These are phyloP conservation scores for Mycena floridula DNA, from an alignment of 768 basidiomycete species.

Conservation along the genomic window DNA sequence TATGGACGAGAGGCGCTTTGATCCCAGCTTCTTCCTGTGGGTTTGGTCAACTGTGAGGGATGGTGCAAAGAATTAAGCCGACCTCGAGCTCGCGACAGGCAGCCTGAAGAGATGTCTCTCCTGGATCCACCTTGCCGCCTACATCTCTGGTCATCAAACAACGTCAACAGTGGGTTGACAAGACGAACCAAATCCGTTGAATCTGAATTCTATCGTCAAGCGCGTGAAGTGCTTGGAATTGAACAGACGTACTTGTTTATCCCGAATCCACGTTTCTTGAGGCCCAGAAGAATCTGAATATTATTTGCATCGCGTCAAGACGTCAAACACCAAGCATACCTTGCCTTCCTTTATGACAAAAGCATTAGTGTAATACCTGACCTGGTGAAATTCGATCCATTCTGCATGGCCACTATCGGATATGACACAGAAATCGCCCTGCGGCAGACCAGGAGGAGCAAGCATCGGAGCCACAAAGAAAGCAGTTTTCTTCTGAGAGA, in stretches of 20 bases:
- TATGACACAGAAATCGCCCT: no score
- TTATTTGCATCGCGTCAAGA: conserved; percentile 1
- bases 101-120: conserved; percentile 63
- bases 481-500: no score
- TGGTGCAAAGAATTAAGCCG: not conserved
- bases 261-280: conserved; percentile 78
- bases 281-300: conserved; percentile 59
- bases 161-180: not conserved
- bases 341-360: conserved; percentile 53
- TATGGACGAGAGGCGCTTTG: conserved; percentile 52
- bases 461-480: no score
- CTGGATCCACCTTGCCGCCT: conserved; percentile 76
- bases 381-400: conserved; percentile 41
- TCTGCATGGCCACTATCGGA: no score
- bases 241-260: conserved; percentile 41
- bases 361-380: conserved; percentile 62
- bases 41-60: not conserved
- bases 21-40: conserved; percentile 81
- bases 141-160: not conserved
- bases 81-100: conserved; percentile 74
- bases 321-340: conserved; percentile 21
- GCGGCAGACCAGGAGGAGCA: no score
- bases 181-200: conserved; percentile 71
- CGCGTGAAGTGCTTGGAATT: not conserved
- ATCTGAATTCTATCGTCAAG: conserved; percentile 39